These are phyloP conservation scores for Gardenia jasminoides DNA, from an alignment of 257 asterid species.

Conservation along the genomic window DNA sequence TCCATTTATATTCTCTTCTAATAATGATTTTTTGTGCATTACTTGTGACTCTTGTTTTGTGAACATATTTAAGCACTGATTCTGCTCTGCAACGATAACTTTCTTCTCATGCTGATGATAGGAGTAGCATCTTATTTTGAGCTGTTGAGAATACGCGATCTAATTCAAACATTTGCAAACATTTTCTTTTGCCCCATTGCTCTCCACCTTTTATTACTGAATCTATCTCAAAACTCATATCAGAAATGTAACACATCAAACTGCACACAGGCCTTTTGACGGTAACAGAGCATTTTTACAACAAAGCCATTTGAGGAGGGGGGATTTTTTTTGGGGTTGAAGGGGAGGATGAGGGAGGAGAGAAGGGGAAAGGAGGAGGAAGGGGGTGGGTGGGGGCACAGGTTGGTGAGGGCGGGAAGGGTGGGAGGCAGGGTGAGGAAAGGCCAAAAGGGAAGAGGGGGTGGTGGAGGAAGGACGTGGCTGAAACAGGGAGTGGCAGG, in stretches of 20 bases:
- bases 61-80: neutral
- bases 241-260: neutral
- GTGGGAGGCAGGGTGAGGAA: too few species aligned
- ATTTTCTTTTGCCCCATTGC: neutral
- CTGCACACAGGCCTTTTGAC: neutral
- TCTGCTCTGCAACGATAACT: neutral
- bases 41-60: neutral
- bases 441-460: too few species aligned
- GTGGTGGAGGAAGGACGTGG: too few species aligned
- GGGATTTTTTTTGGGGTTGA: too few species aligned
- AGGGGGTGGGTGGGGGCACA: too few species aligned
- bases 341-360: too few species aligned
- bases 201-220: neutral
- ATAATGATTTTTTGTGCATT: neutral
- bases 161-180: neutral
- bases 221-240: neutral
- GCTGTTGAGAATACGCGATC: neutral
- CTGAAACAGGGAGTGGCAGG: too few species aligned
- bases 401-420: too few species aligned
- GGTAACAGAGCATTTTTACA: neutral
- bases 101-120: neutral
- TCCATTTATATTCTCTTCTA: neutral
- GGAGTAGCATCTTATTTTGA: neutral
- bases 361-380: too few species aligned
- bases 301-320: too few species aligned